phyloP scores from a whole-genome alignment of 495 filamentous ascomycete species.

The Cercophora scortea region DNA sequence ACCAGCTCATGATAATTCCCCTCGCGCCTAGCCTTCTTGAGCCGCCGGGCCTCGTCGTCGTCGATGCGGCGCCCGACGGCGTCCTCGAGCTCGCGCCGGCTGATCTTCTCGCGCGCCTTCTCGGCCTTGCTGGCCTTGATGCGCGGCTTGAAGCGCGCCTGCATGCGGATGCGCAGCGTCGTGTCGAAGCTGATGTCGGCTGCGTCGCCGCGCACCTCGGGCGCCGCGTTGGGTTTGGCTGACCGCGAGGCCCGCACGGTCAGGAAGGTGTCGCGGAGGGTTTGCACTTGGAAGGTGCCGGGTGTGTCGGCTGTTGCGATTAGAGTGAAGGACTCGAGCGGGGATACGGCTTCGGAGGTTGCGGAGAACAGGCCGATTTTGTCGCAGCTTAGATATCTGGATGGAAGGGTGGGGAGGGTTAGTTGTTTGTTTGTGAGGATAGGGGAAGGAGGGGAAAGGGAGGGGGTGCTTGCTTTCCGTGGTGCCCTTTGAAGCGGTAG shows the following conservation, averaged over 20 bases:
- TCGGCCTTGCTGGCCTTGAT: constrained; percentile 58
- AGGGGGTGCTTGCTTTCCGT: constrained; percentile 58
- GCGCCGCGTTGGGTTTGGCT: constrained; percentile 26
- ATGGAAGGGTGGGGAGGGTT: not conserved
- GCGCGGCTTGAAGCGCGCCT: constrained; percentile 84
- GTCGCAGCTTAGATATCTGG: constrained; percentile 70
- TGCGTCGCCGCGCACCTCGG: constrained; percentile 74
- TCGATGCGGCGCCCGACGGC: constrained; percentile 67
- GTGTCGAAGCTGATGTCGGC: constrained; percentile 63
- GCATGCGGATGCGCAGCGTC: constrained; percentile 81
- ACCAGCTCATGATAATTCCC: constrained; percentile 87
- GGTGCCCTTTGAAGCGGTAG: constrained; percentile 77
- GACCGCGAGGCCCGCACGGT: constrained; percentile 39
- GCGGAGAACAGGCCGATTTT: constrained; percentile 72
- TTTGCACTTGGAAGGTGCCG: constrained; percentile 63
- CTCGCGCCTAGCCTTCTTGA: constrained; percentile 78
- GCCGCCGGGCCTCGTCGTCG: constrained; percentile 73
- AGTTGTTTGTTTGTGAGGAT: not conserved
- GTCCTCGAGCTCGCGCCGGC: constrained; percentile 77
- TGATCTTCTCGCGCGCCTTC: constrained; percentile 77
- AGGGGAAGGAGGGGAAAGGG: not conserved
- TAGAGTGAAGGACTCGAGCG: constrained; percentile 74
- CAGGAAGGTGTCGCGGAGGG: constrained; percentile 53
- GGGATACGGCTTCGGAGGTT: constrained; percentile 67
- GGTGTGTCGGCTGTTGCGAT: constrained; percentile 55